These are phyloP conservation scores for Lactarius sp. DNA, from an alignment of 768 basidiomycete genomes.

Conservation along the genomic window DNA sequence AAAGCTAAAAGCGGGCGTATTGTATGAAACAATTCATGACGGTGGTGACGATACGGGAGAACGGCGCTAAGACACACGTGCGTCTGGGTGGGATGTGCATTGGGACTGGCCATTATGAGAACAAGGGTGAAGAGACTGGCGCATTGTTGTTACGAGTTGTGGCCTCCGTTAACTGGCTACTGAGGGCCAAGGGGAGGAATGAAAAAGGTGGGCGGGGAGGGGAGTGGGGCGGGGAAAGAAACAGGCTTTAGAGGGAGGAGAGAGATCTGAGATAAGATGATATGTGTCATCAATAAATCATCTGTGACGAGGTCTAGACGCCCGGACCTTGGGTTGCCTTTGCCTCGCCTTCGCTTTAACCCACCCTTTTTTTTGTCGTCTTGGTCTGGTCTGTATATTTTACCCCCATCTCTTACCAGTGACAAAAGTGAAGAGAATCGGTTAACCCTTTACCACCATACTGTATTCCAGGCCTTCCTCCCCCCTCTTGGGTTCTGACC, in stretches of 20 bases:
- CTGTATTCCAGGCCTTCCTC: neutral
- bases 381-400: neutral
- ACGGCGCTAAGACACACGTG: slow-evolving; percentile 17
- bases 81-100: neutral
- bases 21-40: neutral
- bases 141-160: neutral
- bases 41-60: neutral
- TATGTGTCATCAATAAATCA: slow-evolving; percentile 5
- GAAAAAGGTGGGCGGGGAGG: no score
- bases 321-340: neutral
- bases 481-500: no score
- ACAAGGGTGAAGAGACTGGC: neutral
- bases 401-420: neutral
- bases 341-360: slow-evolving; percentile 2
- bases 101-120: neutral
- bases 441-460: slow-evolving; percentile 6
- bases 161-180: neutral
- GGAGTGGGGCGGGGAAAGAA: neutral
- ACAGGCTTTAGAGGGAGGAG: slow-evolving; percentile 17
- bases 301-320: slow-evolving; percentile 12
- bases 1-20: neutral
- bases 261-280: neutral
- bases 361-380: slow-evolving; percentile 13
- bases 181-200: neutral
- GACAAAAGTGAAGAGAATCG: slow-evolving; percentile 1